These are phyloP conservation scores for Suillus variegatus DNA, from an alignment of 768 basidiomycete species.

Conservation along the genomic window DNA sequence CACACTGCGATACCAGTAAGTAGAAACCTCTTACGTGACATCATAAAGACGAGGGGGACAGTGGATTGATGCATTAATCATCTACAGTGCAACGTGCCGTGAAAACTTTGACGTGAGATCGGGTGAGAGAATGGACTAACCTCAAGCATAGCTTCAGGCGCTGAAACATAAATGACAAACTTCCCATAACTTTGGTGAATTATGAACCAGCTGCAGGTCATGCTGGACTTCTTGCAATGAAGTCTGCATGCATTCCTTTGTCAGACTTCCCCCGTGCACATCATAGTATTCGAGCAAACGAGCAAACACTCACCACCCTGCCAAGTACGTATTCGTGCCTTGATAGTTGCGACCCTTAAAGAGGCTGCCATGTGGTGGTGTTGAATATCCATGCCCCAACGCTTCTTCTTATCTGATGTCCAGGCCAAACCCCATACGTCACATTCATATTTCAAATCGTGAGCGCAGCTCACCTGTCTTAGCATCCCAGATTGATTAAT, in stretches of 20 bases:
- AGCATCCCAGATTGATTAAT: too few relatives aligned
- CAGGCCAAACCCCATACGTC: too few relatives aligned
- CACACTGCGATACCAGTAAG: neutral
- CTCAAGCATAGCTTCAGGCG: neutral
- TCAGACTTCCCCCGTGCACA: neutral
- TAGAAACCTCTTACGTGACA: neutral
- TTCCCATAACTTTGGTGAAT: neutral
- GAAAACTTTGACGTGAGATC: neutral
- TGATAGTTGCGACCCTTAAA: too few relatives aligned
- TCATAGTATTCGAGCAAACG: neutral
- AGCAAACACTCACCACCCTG: neutral
- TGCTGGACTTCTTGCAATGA: neutral
- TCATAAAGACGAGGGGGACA: neutral
- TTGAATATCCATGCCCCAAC: too few relatives aligned
- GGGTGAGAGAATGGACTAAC: neutral
- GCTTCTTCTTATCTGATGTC: too few relatives aligned
- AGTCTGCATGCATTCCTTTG: neutral
- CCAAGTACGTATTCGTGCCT: neutral
- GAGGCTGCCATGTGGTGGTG: too few relatives aligned
- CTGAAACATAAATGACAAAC: neutral
- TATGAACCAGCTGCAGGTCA: neutral
- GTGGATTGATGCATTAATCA: neutral
- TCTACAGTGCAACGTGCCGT: neutral
- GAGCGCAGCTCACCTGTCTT: too few relatives aligned
- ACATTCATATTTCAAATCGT: too few relatives aligned